Conservation (phyloP, 2,329 filamentous ascomycete genomes). For the Zymoseptoria tritici region DNA sequence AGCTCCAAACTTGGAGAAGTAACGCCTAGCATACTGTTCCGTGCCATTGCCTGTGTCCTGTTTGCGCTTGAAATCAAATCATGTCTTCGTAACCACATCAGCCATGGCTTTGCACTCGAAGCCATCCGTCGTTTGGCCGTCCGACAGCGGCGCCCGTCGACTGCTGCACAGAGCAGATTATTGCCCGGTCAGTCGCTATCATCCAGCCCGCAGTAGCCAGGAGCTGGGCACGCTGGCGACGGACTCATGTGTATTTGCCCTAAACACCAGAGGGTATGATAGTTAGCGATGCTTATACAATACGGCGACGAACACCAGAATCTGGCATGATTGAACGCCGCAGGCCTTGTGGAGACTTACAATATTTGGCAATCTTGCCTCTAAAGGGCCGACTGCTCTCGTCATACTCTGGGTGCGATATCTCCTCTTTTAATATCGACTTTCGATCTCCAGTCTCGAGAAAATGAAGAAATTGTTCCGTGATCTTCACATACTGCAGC, state of each 20-base stretch:
- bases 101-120: not conserved
- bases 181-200: not conserved
- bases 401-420: slow-evolving; percentile 35
- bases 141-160: not conserved
- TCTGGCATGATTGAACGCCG: too few relatives aligned
- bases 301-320: too few relatives aligned
- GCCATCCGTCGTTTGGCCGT: not conserved
- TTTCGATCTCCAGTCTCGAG: slow-evolving; percentile 35
- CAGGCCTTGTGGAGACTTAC: slow-evolving; percentile 5
- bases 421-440: slow-evolving; percentile 45
- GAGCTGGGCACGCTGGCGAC: slow-evolving; percentile 12
- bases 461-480: slow-evolving; percentile 51
- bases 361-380: slow-evolving; percentile 29
- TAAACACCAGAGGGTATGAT: too few relatives aligned
- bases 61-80: not conserved
- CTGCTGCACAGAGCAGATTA: not conserved
- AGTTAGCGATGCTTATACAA: too few relatives aligned
- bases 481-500: slow-evolving; percentile 53
- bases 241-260: slow-evolving; percentile 39
- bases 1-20: not conserved
- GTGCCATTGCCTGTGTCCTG: not conserved
- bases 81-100: not conserved
- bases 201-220: slow-evolving; percentile 16
- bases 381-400: slow-evolving; percentile 20
- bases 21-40: not conserved